Percentiles rank a stretch among this genome's conserved stretches.
phyloP scores from a whole-genome alignment of 1,284 basidiomycete species.

The Agroathelia rolfsii region DNA sequence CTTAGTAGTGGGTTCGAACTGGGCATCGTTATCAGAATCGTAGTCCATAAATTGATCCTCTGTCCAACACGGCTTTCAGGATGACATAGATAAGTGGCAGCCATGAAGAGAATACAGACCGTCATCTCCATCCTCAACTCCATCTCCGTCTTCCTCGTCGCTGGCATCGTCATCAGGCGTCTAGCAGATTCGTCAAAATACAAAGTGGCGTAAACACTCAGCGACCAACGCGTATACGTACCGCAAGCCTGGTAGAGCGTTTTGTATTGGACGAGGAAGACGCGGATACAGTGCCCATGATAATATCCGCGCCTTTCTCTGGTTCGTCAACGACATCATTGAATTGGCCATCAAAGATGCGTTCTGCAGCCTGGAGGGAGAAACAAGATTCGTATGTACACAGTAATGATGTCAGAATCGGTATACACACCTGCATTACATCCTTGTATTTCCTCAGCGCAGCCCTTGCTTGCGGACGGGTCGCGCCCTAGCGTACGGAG shows the following conservation, averaged over 20 bases:
- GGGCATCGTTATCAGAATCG: constrained; percentile 61
- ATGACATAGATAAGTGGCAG: constrained; percentile 16
- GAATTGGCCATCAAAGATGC: constrained; percentile 74
- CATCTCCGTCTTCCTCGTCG: constrained; percentile 31
- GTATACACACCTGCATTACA: constrained; percentile 79
- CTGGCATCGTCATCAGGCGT: constrained; percentile 41
- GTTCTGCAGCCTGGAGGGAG: too few species aligned
- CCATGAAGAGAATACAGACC: constrained; percentile 26
- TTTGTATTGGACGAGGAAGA: too few species aligned
- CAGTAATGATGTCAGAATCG: too few species aligned
- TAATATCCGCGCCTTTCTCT: constrained; percentile 22
- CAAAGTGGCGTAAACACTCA: constrained; percentile 13
- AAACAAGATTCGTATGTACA: too few species aligned
- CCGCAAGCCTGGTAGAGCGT: too few species aligned
- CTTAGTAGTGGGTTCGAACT: constrained; percentile 27
- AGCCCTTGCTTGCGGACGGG: constrained; percentile 62
- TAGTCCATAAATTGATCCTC: constrained; percentile 62
- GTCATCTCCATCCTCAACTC: constrained; percentile 36
- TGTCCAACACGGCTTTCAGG: constrained; percentile 14
- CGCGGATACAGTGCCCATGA: too few species aligned
- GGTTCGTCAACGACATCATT: constrained; percentile 58
- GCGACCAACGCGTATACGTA: constrained; percentile 15
- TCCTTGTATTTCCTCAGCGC: constrained; percentile 72
- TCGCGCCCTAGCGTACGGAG: constrained; percentile 72
- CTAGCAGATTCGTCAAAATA: constrained; percentile 28